Evolutionary conservation across 176 grass and related monocot genomes (phyloP), one percentile per base, ranked within the genome.

Genomic region (Oryza coarctata): DNA sequence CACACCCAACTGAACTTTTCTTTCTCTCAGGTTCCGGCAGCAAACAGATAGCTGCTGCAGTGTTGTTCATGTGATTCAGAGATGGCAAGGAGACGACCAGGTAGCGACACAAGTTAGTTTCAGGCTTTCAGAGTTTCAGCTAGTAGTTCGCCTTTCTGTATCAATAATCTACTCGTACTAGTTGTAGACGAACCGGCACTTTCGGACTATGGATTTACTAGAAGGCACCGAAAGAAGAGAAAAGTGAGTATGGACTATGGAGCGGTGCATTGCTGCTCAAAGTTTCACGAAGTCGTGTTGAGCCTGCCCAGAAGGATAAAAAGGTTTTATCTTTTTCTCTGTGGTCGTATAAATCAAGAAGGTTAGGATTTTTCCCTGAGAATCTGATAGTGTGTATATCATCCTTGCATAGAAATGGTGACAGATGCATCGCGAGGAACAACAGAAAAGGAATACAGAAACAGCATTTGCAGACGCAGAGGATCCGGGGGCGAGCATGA

Each of bases 81-180:
- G 22, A 23, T 14, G 27, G 79, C 50, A 23, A 63, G 26, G 13
- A 5, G 30, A 30, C 80, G 58, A 65, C 23, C 60, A 75, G 62
- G 30, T 76, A 52, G 40, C 9, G 81, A 14, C 62, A 66, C 3
- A 50, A 23, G 40, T 22, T 83, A 29, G 81, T 52, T 29, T 44
- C 81, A 75, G 71, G 30, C n/a, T 83, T 74, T 83, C 17, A 23
- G n/a, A 12, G 50, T 55, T n/a, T n/a, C 45, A 49, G 50, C 18
- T 55, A 18, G 45, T 70, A 15, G 45, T 7, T 70, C 10, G 3
- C 22, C 36, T 70, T 70, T 26, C n/a, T 40, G 12, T 41, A 13
- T 25, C 35, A 23, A 13, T 13, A 70, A 60, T 60, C 22, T 60
- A 60, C 7, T 23, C 7, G 55, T 9, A 13, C 55, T 60, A 23